Base-by-base conservation (phyloP, 179 eudicot species). In the Beta corolliflora region DNA sequence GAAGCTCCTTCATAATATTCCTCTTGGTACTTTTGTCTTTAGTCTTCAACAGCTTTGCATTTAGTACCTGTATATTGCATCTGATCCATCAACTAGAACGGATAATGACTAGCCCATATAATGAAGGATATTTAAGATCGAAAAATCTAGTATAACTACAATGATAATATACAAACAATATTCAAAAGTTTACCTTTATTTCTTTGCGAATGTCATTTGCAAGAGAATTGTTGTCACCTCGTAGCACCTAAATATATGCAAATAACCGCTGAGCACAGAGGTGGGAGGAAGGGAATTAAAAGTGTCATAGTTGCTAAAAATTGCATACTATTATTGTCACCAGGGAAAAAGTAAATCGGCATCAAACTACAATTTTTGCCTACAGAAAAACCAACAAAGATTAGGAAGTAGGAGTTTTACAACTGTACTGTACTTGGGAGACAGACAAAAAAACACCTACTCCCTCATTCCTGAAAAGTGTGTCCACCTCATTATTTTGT, bases 131-230 rank as follows among this genome's bases (percentile, higher is more conserved):
- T 12, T 6, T 9, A n/a, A n/a, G n/a, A n/a, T n/a, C n/a, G n/a
- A 72, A 18, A 59, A 73, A 60, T 36, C 59, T n/a, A 70, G 72
- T 16, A 58, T 19, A 19, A 59, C 11, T 73, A 64, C 15, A 41
- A 77, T n/a, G 0, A 71, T 54, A 48, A 64, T 53, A 56, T 19
- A 44, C 71, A 54, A 73, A 46, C 55, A 74, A 55, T 53, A 55
- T 65, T 50, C 75, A 29, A 10, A 80, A 76, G 41, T 41, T 71
- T 85, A 96, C 99, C 98, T 94, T 94, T 90, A 96, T 96, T 87
- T 96, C 99, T 86, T 94, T 96, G 81, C 99, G 98, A 80, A 96
- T 94, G 87, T 96, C 99, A 81, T 93, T 96, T 70, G 99, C 99
- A 84, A 96, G 91, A 79, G 90, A 83, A 84, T 97, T 96, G 87